Evolutionary conservation across 169 alveolate species (phyloP), one percentile per base, ranked within the genome.

Genomic region (Plasmodium yoelii): DNA sequence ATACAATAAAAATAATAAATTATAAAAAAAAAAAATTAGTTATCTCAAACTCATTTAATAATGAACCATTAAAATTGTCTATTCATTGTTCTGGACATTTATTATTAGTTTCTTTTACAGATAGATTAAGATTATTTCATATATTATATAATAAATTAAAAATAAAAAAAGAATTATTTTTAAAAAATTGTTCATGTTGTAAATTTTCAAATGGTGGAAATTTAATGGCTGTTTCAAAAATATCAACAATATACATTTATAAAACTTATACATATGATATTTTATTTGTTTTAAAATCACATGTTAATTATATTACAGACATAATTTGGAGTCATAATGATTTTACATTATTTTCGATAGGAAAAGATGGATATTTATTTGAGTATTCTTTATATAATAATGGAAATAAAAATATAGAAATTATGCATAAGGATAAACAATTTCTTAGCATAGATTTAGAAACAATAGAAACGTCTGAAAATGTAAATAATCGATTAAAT

Each of bases 121-220:
- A 82, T 44, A 82, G 69, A 12, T 47, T 82, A 19, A 65, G 90
- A 44, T n/a, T 82, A 12, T 82, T 67, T 34, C 90, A 82, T 47
- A 82, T 82, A n/a, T 47, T 82, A 47, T 82, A 82, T 68, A 82
- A 82, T 61, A 82, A 82, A 70, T 47, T 82, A 57, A 82, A 82
- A 82, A 26, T 82, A 56, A 82, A 61, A 68, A 82, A 82, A 55
- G 90, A 82, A 67, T 67, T 67, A 22, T 82, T 82, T 68, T 68
- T 82, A 67, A 82, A 82, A 67, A 82, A 69, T 82, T 82, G 90
- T 34, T 82, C 90, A 0, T 82, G 90, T 28, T 82, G 90, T 70
- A 65, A 56, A 67, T 82, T 67, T 82, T 65, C 90, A 13, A 82
- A 82, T 60, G 90, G 90, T 10, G 90, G 90, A 0, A 82, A 72